Conservation (phyloP, 140 eudicot genomes). For the Anethum foeniculum region DNA sequence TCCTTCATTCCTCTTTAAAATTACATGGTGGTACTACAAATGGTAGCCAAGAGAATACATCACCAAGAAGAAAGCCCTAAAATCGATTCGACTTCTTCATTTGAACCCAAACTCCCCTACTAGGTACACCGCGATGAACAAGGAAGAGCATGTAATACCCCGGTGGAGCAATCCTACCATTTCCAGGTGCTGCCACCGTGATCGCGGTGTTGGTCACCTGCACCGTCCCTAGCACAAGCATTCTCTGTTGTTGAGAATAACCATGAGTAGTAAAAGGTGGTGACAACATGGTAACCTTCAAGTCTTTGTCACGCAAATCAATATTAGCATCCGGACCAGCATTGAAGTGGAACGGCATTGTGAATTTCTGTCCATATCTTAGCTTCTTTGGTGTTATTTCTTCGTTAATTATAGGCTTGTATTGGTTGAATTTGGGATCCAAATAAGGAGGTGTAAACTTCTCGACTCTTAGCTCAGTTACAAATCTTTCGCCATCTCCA, state of each 20-base stretch:
- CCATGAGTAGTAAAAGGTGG: slow-evolving; percentile 96
- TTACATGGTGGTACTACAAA: neutral
- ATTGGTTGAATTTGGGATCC: slow-evolving; percentile 23
- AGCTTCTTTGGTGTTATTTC: slow-evolving; percentile 12
- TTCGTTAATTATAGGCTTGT: slow-evolving; percentile 20
- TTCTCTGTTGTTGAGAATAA: slow-evolving; percentile 64
- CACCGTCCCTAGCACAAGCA: slow-evolving; percentile 30
- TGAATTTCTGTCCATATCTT: slow-evolving; percentile 35
- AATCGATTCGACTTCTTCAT: neutral
- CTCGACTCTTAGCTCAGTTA: slow-evolving; percentile 63
- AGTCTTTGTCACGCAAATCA: slow-evolving; percentile 17
- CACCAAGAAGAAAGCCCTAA: neutral
- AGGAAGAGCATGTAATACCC: slow-evolving; percentile 65
- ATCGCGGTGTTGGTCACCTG: neutral
- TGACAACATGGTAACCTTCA: slow-evolving; percentile 48
- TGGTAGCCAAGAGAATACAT: neutral
- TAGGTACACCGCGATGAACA: slow-evolving; percentile 48
- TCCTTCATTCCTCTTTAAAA: slow-evolving; percentile 7
- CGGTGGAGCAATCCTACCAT: slow-evolving; percentile 71
- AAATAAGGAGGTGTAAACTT: slow-evolving; percentile 58
- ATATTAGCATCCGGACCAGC: neutral
- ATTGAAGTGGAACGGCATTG: slow-evolving; percentile 3
- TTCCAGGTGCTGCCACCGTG: slow-evolving; percentile 42
- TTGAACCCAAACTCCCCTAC: slow-evolving; percentile 65
- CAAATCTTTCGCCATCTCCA: slow-evolving; percentile 14